phyloP scores from a whole-genome alignment of 192 early-diverging fungal genomes.

The Gryganskiella cystojenkinii region DNA sequence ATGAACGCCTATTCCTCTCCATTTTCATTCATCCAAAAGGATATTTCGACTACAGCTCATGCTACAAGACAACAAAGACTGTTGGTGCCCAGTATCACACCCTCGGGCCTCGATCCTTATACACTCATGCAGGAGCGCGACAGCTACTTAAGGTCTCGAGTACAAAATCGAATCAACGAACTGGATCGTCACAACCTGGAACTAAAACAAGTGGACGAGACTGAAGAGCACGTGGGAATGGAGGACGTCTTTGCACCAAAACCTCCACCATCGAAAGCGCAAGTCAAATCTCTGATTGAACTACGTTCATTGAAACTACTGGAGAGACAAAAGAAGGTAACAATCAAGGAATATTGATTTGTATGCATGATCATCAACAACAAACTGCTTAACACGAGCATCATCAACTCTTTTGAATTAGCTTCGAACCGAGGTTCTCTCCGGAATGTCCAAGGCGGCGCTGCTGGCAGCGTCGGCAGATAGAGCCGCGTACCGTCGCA shows the following conservation, averaged over 20 bases:
- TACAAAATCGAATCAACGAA: constrained; percentile 83
- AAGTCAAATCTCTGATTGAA: constrained; percentile 83
- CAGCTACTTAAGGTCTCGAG: constrained; percentile 71
- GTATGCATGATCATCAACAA: too few species aligned
- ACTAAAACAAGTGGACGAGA: constrained; percentile 57
- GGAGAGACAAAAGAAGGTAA: constrained; percentile 78
- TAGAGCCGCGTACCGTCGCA: constrained; percentile 76
- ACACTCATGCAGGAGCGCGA: constrained; percentile 83
- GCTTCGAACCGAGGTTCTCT: constrained; percentile 80
- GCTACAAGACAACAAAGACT: constrained; percentile 74
- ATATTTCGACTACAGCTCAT: constrained; percentile 59
- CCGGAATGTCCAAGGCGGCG: constrained; percentile 77
- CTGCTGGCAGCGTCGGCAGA: constrained; percentile 85
- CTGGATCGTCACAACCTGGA: constrained; percentile 72
- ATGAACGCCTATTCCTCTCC: constrained; percentile 67
- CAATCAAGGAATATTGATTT: background rate
- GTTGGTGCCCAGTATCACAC: constrained; percentile 77
- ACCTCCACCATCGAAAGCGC: background rate
- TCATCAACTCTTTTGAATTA: constrained; percentile 14
- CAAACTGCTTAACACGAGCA: too few species aligned
- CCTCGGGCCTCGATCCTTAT: constrained; percentile 82
- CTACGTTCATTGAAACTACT: constrained; percentile 85
- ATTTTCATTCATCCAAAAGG: constrained; percentile 68
- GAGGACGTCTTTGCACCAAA: constrained; percentile 62
- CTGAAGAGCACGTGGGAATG: constrained; percentile 27